Base-by-base conservation (phyloP, 139 green algal genomes). In the Nannochloris sp. region DNA sequence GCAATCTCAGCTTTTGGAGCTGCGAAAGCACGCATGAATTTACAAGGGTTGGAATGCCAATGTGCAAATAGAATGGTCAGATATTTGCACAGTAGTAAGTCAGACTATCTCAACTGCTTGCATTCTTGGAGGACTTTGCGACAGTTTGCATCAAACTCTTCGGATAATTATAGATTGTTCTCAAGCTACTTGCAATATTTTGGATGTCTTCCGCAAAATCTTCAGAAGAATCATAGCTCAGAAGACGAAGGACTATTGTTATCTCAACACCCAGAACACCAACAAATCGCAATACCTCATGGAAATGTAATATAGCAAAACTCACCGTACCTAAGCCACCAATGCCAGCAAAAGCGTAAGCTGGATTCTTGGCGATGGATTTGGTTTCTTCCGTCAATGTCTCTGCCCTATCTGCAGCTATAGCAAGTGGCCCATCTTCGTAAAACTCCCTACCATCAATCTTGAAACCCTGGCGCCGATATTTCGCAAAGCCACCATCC, bases 211-310 rank as follows among this genome's bases (percentile, higher is more conserved):
- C 21, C 50, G 23, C 23, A 36, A 31, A 29, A 7, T 70, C 76
- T 23, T 73, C 27, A 8, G 68, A 51, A 49, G 37, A 71, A 46
- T 61, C 21, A 44, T 83, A 83, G 25, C 48, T 36, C 21, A 67
- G 34, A 4, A 44, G 44, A 14, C 62, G 54, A 24, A 19, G 21
- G 16, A 56, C 48, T 4, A 76, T 25, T 1, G 69, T 73, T 25
- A 69, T 43, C 51, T 79, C 66, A n/a, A 82, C 25, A 31, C 76
- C 71, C 57, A 82, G 50, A 48, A 83, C 74, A 12, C 76, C 76
- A 7, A 83, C n/a, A 25, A 68, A 82, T 51, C 72, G 48, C 21
- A 83, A 60, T 6, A 72, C 59, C 12, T 58, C 53, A 68, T 83
- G 76, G 37, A 62, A 70, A 68, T 83, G 79, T 53, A 60, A n/a